A percentile compares a stretch with the other conserved stretches of the same genome.
Evolutionary conservation across 345 rosid species (phyloP).

Genomic region (Arabis alpina): DNA sequence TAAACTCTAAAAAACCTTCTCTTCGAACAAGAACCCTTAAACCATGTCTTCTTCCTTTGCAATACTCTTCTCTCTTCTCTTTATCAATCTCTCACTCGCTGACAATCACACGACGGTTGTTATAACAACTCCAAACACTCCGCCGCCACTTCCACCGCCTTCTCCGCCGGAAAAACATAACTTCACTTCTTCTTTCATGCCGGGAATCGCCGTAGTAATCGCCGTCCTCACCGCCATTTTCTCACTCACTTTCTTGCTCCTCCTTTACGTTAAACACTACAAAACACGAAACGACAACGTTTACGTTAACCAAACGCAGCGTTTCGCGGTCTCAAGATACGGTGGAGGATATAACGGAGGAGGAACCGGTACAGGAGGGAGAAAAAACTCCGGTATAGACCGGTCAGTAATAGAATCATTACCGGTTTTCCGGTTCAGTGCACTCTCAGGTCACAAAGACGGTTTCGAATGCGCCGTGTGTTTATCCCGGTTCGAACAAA

Average conservation of each 20-base stretch:
- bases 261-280: constrained; percentile 87
- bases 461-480: constrained; percentile 94
- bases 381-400: constrained; percentile 84
- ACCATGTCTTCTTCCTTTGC: constrained; percentile 32
- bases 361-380: constrained; percentile 11
- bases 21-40: constrained; percentile 26
- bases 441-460: constrained; percentile 71
- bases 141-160: constrained; percentile 35
- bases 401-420: constrained; percentile 70
- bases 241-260: constrained; percentile 73
- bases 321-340: constrained; percentile 16
- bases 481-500: constrained; percentile 60
- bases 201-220: constrained; percentile 62
- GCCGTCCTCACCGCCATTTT: constrained; percentile 70
- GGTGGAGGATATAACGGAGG: constrained; percentile 20
- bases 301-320: constrained; percentile 34
- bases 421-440: constrained; percentile 81
- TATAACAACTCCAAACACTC: constrained; percentile 1
- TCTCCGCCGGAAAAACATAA: constrained; percentile 33
- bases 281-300: constrained; percentile 41
- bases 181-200: constrained; percentile 52
- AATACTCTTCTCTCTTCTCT: constrained; percentile 22
- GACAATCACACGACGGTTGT: constrained; percentile 28
- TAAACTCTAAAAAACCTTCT: constrained; percentile 31
- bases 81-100: constrained; percentile 32